A percentile compares a stretch with the other conserved stretches of the same genome.
phyloP scores from a whole-genome alignment of 176 grass and related monocot genomes.

The Musa troglodytarum region DNA sequence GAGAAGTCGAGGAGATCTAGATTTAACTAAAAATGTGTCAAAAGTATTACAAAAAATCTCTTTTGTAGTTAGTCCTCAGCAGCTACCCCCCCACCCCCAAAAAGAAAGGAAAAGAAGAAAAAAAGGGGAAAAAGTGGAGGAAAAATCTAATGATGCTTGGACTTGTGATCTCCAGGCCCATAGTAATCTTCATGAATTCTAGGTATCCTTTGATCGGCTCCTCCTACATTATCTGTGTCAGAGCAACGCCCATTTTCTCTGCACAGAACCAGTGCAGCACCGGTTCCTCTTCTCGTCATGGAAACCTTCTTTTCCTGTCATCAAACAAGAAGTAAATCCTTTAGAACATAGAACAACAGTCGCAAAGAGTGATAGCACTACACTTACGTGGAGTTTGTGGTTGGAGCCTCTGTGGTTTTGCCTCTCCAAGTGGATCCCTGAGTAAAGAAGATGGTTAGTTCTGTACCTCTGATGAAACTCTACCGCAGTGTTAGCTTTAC shows the following conservation, averaged over 20 bases:
- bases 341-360: not conserved
- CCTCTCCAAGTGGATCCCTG: not conserved
- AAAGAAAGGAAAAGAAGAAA: not conserved
- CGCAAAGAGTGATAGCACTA: not conserved
- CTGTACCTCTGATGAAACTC: not conserved
- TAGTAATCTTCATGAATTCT: slow-evolving; percentile 19
- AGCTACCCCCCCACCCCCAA: not conserved
- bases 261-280: not conserved
- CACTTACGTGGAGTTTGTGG: not conserved
- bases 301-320: not conserved
- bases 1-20: no score
- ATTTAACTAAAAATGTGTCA: no score
- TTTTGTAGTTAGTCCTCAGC: not conserved
- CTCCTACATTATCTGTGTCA: not conserved
- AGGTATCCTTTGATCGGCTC: not conserved
- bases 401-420: not conserved
- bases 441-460: not conserved
- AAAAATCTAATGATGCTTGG: slow-evolving; percentile 13
- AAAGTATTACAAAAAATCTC: not conserved
- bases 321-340: not conserved
- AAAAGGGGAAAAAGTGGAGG: not conserved
- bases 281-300: not conserved
- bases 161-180: slow-evolving; percentile 19
- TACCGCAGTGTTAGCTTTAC: not conserved
- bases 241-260: not conserved